Percentiles rank a stretch among this genome's conserved stretches.
Evolutionary conservation across 1,284 basidiomycete species (phyloP).

Genomic region (Vanrija humicola): DNA sequence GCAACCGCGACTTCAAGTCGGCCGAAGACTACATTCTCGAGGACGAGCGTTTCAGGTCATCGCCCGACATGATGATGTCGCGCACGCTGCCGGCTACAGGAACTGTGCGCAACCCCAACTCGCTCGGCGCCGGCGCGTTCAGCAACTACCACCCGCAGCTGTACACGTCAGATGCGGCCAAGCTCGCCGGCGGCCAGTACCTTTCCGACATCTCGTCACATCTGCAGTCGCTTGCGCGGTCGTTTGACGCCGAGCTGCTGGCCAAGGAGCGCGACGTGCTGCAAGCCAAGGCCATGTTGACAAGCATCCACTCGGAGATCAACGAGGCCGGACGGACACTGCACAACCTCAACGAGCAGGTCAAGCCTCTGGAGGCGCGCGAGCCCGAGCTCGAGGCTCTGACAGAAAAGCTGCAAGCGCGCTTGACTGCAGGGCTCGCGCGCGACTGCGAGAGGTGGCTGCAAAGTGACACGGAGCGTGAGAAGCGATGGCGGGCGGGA

Average conservation of each 20-base stretch:
- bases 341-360: constrained; percentile 61
- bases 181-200: constrained; percentile 78
- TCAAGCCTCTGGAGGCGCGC: constrained; percentile 64
- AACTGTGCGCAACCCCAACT: constrained; percentile 5
- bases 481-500: constrained; percentile 51
- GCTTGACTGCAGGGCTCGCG: constrained; percentile 74
- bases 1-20: constrained; percentile 92
- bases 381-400: constrained; percentile 61
- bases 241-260: constrained; percentile 87
- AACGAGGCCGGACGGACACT: constrained; percentile 78
- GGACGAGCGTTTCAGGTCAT: constrained; percentile 93
- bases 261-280: constrained; percentile 88
- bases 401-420: constrained; percentile 63
- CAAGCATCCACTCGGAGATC: constrained; percentile 87
- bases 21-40: constrained; percentile 99
- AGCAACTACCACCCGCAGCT: constrained; percentile 56
- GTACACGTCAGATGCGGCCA: constrained; percentile 82
- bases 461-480: constrained; percentile 74
- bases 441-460: constrained; percentile 90
- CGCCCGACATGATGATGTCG: constrained; percentile 53
- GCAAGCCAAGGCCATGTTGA: constrained; percentile 82
- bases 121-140: constrained; percentile 19
- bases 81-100: constrained; percentile 4
- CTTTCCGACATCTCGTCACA: constrained; percentile 80
- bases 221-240: constrained; percentile 83